Evolutionary conservation across 2,329 filamentous ascomycete species (phyloP).

Genomic region (Magnaporthales sp.): DNA sequence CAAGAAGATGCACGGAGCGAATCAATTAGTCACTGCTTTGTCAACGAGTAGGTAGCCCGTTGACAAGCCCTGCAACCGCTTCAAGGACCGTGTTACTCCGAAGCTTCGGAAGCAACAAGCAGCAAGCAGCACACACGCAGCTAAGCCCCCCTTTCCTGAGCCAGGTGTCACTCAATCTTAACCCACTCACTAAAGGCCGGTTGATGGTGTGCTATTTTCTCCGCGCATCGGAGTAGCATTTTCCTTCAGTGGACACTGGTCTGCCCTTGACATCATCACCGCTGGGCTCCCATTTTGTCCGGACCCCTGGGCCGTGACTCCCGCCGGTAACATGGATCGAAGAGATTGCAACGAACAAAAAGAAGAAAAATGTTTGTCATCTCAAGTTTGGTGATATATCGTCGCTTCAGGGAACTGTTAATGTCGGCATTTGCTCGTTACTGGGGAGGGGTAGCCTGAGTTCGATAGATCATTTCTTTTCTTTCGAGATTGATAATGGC

Average conservation of each 20-base stretch:
- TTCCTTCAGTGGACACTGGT: background rate
- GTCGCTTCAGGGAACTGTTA: background rate
- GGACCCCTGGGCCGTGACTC: background rate
- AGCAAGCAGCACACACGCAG: background rate
- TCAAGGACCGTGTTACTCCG: background rate
- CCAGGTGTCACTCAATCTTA: background rate
- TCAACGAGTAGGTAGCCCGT: background rate
- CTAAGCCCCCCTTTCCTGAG: background rate
- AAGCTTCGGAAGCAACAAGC: background rate
- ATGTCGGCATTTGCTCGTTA: background rate
- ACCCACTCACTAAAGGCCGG: background rate
- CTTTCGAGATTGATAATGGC: background rate
- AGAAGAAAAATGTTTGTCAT: background rate
- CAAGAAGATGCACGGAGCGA: background rate
- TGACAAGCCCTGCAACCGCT: background rate
- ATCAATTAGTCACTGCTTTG: background rate
- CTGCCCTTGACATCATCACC: background rate
- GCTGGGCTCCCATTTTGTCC: background rate
- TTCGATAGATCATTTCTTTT: background rate
- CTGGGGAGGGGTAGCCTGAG: background rate
- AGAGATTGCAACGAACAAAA: background rate
- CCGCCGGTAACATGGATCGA: background rate
- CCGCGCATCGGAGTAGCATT: background rate
- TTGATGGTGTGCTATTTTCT: background rate
- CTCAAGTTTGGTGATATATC: background rate